phyloP scores from a whole-genome alignment of 495 filamentous ascomycete genomes.

The Lasiosphaeriaceae sp. region DNA sequence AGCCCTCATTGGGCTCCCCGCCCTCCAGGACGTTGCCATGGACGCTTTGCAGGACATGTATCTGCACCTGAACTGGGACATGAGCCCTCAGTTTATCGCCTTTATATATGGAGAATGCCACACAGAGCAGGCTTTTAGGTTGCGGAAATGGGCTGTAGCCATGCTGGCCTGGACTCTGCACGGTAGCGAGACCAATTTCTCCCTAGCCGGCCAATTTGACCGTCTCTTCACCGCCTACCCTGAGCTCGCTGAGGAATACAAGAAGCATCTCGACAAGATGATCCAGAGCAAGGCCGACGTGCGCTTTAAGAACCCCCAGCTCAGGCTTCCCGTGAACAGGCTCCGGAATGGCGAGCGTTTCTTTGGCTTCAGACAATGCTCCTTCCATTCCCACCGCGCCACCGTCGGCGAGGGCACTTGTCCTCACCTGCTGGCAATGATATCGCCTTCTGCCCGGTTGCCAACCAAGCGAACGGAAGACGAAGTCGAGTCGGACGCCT shows the following conservation, averaged over 20 bases:
- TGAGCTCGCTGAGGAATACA: constrained; percentile 39
- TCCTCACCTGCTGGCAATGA: constrained; percentile 24
- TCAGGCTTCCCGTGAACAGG: constrained; percentile 41
- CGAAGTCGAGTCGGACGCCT: not conserved
- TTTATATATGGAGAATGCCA: constrained; percentile 45
- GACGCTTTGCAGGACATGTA: constrained; percentile 48
- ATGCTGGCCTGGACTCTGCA: constrained; percentile 46
- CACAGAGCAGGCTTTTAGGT: constrained; percentile 32
- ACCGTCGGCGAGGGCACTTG: constrained; percentile 40
- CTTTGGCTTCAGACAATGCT: constrained; percentile 47
- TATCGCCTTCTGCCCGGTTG: not conserved
- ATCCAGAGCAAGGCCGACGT: constrained; percentile 36
- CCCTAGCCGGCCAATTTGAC: constrained; percentile 26
- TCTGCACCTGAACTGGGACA: constrained; percentile 46
- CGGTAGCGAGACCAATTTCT: constrained; percentile 15
- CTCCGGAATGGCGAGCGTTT: constrained; percentile 42
- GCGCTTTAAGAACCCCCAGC: constrained; percentile 47
- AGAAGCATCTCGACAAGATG: constrained; percentile 41
- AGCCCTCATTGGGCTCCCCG: constrained; percentile 34
- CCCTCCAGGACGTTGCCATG: constrained; percentile 44
- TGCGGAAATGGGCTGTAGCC: constrained; percentile 46
- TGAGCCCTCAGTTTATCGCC: constrained; percentile 38
- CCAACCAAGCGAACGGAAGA: not conserved
- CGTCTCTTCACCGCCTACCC: constrained; percentile 34
- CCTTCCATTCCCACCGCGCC: constrained; percentile 44